Percentiles rank a stretch among this genome's conserved stretches.
Evolutionary conservation across 305 asterid species (phyloP).

Genomic region (Fraxinus latifolia): DNA sequence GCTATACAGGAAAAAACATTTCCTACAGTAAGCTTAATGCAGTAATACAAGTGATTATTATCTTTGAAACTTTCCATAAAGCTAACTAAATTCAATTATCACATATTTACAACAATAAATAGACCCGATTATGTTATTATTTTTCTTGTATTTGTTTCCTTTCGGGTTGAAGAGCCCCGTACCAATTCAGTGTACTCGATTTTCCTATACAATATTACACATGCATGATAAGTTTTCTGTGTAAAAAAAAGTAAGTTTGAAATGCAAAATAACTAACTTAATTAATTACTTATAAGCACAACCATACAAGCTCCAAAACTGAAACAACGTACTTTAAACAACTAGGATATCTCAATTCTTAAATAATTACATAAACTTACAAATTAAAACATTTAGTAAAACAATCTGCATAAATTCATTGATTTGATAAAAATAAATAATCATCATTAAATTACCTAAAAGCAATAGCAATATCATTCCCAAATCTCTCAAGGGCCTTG

Average conservation of each 20-base stretch:
- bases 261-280: not conserved
- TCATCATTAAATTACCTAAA: conserved; percentile 56
- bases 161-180: not conserved
- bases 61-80: not conserved
- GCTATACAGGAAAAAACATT: not conserved
- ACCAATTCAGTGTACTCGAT: not conserved
- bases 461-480: conserved; percentile 89
- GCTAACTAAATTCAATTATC: not conserved
- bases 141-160: not conserved
- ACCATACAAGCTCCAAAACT: not conserved
- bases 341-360: not conserved
- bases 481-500: conserved; percentile 78
- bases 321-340: not conserved
- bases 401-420: not conserved
- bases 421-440: not conserved
- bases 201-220: not conserved
- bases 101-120: not conserved
- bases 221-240: not conserved
- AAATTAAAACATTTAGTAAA: not conserved
- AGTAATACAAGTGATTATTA: not conserved
- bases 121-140: not conserved
- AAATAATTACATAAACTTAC: not conserved
- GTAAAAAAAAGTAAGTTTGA: not conserved
- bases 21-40: not conserved
- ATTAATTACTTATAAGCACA: not conserved